Base-by-base conservation (phyloP, 1,284 basidiomycete species). In the Grifola frondosa region DNA sequence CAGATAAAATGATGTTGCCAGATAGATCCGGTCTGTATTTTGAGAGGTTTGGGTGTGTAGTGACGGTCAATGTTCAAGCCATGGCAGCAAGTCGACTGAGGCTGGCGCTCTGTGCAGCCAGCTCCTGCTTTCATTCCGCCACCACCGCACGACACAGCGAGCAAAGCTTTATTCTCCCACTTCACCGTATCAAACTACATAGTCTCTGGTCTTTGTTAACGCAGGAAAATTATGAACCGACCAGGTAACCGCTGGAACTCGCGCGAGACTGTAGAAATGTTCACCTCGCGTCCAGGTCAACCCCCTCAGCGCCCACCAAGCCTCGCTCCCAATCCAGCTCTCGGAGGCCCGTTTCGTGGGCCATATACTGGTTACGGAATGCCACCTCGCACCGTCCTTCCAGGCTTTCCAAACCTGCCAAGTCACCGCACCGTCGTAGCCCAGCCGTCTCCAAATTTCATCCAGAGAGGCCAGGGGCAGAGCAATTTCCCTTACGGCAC, bases 301-400 rank as follows among this genome's bases (percentile, higher is more conserved):
- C 82, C 85, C 42, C 84, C 84, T 58, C 85, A 86, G 64, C 74
- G 86, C 62, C 83, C 83, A 42, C 84, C 84, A 52, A 84, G 75
- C 64, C 75, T 88, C 47, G 74, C 76, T n/a, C 78, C 81, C 28
- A 81, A 79, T 52, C 74, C 83, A 53, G 68, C 68, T 33, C 73
- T 85, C 50, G 70, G 76, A 6, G 76, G 67, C 31, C 80, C 81
- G 58, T 87, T 79, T 66, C 78, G 85, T 54, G 74, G 73, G 39
- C 78, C 78, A 39, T 87, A 77, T 68, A 74, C 79, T 13, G 66
- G 69, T 38, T 88, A 80, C 59, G 75, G 75, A 15, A 63, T 88
- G 53, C 80, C 80, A 40, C 83, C 81, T 56, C 69, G 84, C 58
- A 78, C 66, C 55, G 74, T 77, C 26, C 76, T 74, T 60, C 69